Conservation (phyloP, 192 early-diverging fungal genomes). For the Coemansia sp. region DNA sequence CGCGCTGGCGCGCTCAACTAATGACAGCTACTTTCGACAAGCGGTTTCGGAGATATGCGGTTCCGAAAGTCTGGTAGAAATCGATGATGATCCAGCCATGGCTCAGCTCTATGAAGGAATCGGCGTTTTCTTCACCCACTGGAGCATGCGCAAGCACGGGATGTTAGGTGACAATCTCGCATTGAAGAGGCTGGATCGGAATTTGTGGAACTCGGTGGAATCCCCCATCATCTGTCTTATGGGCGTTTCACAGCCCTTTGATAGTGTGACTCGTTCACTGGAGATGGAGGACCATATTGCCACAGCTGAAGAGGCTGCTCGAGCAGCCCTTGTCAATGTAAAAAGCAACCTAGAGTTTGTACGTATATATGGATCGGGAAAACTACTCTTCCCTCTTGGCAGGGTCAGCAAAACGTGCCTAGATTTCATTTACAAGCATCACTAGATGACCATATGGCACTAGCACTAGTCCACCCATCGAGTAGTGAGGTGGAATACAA, state of each 20-base stretch:
- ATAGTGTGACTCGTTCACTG: background rate
- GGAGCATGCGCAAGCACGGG: slow-evolving; percentile 40
- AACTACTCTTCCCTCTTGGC: slow-evolving; percentile 41
- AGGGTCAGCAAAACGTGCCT: slow-evolving; percentile 37
- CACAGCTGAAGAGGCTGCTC: slow-evolving; percentile 26
- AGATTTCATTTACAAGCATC: slow-evolving; percentile 37
- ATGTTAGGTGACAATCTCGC: slow-evolving; percentile 33
- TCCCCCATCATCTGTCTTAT: slow-evolving; percentile 43
- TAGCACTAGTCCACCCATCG: no score
- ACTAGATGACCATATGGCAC: background rate
- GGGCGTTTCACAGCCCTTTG: slow-evolving; percentile 10
- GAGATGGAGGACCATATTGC: slow-evolving; percentile 11
- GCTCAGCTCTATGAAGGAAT: slow-evolving; percentile 50
- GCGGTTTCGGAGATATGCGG: slow-evolving; percentile 44
- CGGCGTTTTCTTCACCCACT: slow-evolving; percentile 52
- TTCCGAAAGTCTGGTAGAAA: slow-evolving; percentile 30
- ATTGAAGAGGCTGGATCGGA: slow-evolving; percentile 38
- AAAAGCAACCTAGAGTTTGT: slow-evolving; percentile 37
- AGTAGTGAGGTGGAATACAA: no score
- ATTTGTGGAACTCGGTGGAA: slow-evolving; percentile 35
- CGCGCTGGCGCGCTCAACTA: slow-evolving; percentile 39
- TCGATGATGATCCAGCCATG: slow-evolving; percentile 45
- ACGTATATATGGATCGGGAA: slow-evolving; percentile 37
- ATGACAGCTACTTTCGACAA: slow-evolving; percentile 39
- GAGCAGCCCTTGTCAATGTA: slow-evolving; percentile 35